Percentiles rank a stretch among this genome's conserved stretches.
Evolutionary conservation across 306 rosid genomes (phyloP).

Genomic region (Vigna angularis): DNA sequence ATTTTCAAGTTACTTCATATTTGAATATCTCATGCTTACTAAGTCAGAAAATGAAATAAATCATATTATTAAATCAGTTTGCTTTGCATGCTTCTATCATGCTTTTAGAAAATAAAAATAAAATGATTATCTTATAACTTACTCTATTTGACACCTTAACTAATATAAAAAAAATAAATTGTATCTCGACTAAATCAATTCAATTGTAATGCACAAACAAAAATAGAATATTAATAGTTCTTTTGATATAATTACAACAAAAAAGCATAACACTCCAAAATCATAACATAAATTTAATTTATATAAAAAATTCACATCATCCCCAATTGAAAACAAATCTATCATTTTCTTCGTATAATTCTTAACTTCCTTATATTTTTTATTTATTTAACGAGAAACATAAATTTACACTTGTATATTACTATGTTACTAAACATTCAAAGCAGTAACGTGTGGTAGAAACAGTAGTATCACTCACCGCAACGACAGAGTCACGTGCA

Average conservation of each 20-base stretch:
- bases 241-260: too few relatives aligned
- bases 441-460: background rate
- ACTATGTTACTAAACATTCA: background rate
- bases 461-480: conserved; percentile 20
- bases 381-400: too few relatives aligned
- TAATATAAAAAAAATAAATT: background rate
- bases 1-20: background rate
- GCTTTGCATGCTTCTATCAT: background rate
- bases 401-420: too few relatives aligned
- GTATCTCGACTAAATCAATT: background rate
- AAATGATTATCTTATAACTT: background rate
- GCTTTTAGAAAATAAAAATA: background rate
- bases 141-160: background rate
- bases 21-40: background rate
- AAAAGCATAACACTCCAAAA: too few relatives aligned
- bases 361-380: too few relatives aligned
- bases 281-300: too few relatives aligned
- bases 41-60: background rate
- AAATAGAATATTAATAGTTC: too few relatives aligned
- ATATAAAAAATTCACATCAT: too few relatives aligned
- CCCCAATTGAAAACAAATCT: too few relatives aligned
- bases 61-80: background rate
- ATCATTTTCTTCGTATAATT: too few relatives aligned
- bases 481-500: conserved; percentile 53
- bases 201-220: background rate